These are phyloP conservation scores for Rhodomyrtus tomentosa DNA, from an alignment of 345 rosid genomes.

Conservation along the genomic window DNA sequence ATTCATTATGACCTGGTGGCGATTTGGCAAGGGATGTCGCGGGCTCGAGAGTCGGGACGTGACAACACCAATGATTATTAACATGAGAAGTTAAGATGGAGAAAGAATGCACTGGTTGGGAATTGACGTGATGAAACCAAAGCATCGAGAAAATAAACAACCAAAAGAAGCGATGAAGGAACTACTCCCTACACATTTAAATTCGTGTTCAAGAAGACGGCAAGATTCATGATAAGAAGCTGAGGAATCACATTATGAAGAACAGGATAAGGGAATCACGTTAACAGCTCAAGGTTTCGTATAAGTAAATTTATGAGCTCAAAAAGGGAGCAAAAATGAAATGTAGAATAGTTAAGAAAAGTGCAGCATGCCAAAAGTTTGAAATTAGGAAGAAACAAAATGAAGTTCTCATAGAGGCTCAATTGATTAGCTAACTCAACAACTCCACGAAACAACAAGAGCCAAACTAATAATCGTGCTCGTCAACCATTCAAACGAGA, in stretches of 20 bases:
- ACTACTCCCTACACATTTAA: background rate
- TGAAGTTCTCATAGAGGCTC: background rate
- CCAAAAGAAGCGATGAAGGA: background rate
- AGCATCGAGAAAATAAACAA: background rate
- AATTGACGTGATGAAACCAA: background rate
- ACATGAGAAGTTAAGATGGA: background rate
- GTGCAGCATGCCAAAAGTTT: background rate
- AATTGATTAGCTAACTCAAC: background rate
- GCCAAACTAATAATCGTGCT: background rate
- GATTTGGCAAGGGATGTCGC: no score
- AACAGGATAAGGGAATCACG: background rate
- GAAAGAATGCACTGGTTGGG: background rate
- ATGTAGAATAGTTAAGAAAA: background rate
- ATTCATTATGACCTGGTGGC: no score
- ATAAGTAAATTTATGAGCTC: background rate
- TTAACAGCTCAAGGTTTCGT: background rate
- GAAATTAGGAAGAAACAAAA: background rate
- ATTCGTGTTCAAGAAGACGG: background rate
- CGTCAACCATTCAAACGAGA: background rate
- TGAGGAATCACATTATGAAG: background rate
- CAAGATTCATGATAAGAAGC: background rate
- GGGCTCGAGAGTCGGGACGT: no score
- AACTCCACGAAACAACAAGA: background rate
- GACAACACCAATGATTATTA: background rate
- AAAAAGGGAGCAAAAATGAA: background rate